These are phyloP conservation scores for Nakazawaea sp. DNA, from an alignment of 805 yeast species.

Conservation along the genomic window DNA sequence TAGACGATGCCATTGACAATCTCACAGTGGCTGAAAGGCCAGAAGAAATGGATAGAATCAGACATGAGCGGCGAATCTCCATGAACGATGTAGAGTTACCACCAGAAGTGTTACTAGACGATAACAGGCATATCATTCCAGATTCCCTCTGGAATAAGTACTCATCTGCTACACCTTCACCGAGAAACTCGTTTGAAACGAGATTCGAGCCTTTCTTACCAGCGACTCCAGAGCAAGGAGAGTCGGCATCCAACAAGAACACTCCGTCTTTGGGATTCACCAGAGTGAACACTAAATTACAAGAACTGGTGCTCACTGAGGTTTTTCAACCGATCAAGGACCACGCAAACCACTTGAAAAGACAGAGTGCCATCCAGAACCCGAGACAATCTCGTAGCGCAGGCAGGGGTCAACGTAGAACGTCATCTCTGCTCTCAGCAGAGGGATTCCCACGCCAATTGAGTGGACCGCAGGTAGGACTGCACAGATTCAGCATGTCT, in stretches of 20 bases:
- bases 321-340: constrained; percentile 53
- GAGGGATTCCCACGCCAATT: neutral
- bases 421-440: neutral
- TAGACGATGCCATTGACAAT: too few relatives aligned
- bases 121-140: constrained; percentile 88
- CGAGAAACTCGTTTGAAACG: constrained; percentile 25
- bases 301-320: constrained; percentile 65
- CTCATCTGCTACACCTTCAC: constrained; percentile 38
- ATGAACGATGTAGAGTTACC: constrained; percentile 24
- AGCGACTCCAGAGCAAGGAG: constrained; percentile 8
- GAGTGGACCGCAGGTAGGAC: neutral
- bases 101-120: constrained; percentile 87
- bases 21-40: constrained; percentile 13
- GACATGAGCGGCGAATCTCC: neutral
- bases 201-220: constrained; percentile 5
- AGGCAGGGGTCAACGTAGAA: neutral
- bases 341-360: constrained; percentile 16
- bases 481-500: constrained; percentile 11
- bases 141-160: constrained; percentile 65
- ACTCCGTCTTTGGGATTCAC: constrained; percentile 46
- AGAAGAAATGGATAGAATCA: constrained; percentile 1
- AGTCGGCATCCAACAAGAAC: constrained; percentile 6
- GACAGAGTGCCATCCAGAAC: neutral
- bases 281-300: constrained; percentile 60
- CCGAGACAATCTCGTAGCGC: neutral